These are phyloP conservation scores for Blastomyces parvus DNA, from an alignment of 2,329 filamentous ascomycete genomes.

Conservation along the genomic window DNA sequence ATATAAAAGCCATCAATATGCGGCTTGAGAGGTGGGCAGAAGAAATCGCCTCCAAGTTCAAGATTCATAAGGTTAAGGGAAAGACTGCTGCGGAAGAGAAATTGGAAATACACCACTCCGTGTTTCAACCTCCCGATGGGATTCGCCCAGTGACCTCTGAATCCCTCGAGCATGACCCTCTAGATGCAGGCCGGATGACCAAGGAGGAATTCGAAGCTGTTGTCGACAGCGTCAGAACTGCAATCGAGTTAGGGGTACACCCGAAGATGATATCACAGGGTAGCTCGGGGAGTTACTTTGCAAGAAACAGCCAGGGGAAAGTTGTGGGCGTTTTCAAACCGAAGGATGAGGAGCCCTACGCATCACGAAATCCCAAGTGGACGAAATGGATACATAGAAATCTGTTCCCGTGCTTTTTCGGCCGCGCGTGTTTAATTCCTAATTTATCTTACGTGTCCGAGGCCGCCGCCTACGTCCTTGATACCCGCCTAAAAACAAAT, in stretches of 20 bases:
- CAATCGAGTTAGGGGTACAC: conserved; percentile 84
- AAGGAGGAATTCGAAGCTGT: conserved; percentile 76
- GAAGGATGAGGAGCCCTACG: conserved; percentile 97
- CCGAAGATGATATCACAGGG: conserved; percentile 95
- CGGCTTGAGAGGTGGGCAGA: conserved; percentile 93
- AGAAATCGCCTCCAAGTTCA: conserved; percentile 95
- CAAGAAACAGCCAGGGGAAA: conserved; percentile 80
- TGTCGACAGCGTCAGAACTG: conserved; percentile 78
- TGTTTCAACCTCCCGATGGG: conserved; percentile 88
- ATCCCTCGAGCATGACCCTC: conserved; percentile 51
- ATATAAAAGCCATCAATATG: conserved; percentile 97
- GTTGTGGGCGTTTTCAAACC: conserved; percentile 98
- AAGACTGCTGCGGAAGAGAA: conserved; percentile 69
- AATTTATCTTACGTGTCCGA: conserved; percentile 97
- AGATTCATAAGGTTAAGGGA: conserved; percentile 67
- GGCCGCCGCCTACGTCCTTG: conserved; percentile 90
- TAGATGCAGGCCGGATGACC: conserved; percentile 54
- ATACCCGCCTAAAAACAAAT: conserved; percentile 78
- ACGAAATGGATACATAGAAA: conserved; percentile 99
- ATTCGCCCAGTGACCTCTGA: conserved; percentile 70
- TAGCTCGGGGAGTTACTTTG: conserved; percentile 97
- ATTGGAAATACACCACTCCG: conserved; percentile 92
- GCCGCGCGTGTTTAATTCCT: conserved; percentile 87
- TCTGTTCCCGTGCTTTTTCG: conserved; percentile 94
- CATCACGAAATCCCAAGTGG: conserved; percentile 95